Percentiles rank a stretch among this genome's conserved stretches.
phyloP scores from a whole-genome alignment of 2,329 filamentous ascomycete genomes.

The Stachybotrys chartarum region DNA sequence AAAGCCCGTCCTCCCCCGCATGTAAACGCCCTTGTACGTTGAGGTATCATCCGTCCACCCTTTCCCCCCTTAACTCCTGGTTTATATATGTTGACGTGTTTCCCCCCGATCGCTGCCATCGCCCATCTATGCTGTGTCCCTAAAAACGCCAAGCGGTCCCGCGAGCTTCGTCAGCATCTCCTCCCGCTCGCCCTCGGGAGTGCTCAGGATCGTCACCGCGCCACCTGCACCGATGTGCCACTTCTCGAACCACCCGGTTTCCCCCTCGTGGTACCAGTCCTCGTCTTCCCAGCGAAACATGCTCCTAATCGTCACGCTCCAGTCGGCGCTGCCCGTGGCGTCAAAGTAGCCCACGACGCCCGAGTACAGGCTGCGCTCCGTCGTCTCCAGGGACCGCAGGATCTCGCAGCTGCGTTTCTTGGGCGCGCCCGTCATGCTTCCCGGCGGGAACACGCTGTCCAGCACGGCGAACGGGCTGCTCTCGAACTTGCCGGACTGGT shows the following conservation, averaged over 20 bases:
- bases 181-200: conserved; percentile 71
- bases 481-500: conserved; percentile 7
- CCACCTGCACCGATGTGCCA: conserved; percentile 90
- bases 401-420: conserved; percentile 91
- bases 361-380: conserved; percentile 70
- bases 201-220: conserved; percentile 80
- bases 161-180: conserved; percentile 80
- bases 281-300: conserved; percentile 68
- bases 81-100: not conserved
- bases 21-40: conserved; percentile 16
- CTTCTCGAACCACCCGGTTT: conserved; percentile 36
- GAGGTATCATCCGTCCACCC: conserved; percentile 16
- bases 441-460: conserved; percentile 71
- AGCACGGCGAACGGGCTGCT: conserved; percentile 57
- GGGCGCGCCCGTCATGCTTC: conserved; percentile 93
- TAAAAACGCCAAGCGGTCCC: conserved; percentile 46
- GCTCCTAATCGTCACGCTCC: conserved; percentile 84
- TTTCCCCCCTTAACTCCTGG: not conserved
- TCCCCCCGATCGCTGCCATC: not conserved
- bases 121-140: conserved; percentile 17
- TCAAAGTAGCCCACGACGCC: conserved; percentile 89
- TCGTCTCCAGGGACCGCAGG: conserved; percentile 58
- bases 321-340: conserved; percentile 76
- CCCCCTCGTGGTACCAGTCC: conserved; percentile 16
- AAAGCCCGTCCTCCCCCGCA: not conserved